phyloP scores from a whole-genome alignment of 306 rosid genomes.

The Clitoria ternatea region DNA sequence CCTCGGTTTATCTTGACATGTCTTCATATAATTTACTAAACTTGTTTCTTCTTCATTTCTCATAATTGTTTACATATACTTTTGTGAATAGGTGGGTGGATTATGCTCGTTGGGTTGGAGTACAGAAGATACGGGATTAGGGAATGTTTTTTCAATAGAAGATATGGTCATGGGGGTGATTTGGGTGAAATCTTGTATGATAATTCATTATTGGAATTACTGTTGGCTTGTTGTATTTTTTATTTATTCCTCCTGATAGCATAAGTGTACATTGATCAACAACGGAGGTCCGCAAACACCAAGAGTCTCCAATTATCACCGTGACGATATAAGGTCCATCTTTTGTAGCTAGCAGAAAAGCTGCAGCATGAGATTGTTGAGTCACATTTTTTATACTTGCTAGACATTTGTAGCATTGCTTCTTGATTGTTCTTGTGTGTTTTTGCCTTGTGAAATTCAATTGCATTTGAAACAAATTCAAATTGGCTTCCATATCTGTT shows the following conservation, averaged over 20 bases:
- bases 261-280: conserved; percentile 13
- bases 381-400: conserved; percentile 27
- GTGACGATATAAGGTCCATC: not conserved
- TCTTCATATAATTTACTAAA: not conserved
- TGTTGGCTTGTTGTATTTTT: conserved; percentile 17
- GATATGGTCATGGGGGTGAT: not conserved
- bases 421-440: conserved; percentile 16
- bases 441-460: conserved; percentile 5
- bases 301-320: not conserved
- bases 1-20: not conserved
- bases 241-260: conserved; percentile 8
- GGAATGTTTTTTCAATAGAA: conserved; percentile 1
- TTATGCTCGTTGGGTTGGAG: conserved; percentile 88
- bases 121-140: conserved; percentile 60
- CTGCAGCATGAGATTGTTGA: conserved; percentile 23
- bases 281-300: conserved; percentile 13
- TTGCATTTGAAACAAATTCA: not conserved
- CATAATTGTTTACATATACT: not conserved
- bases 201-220: conserved; percentile 22
- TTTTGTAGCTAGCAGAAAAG: conserved; percentile 16
- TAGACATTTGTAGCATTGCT: conserved; percentile 1
- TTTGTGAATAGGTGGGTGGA: conserved; percentile 77
- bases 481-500: not conserved
- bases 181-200: conserved; percentile 17
- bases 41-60: not conserved